Base-by-base conservation (phyloP, 2,329 filamentous ascomycete species). In the Aspergillus thermomutatus region DNA sequence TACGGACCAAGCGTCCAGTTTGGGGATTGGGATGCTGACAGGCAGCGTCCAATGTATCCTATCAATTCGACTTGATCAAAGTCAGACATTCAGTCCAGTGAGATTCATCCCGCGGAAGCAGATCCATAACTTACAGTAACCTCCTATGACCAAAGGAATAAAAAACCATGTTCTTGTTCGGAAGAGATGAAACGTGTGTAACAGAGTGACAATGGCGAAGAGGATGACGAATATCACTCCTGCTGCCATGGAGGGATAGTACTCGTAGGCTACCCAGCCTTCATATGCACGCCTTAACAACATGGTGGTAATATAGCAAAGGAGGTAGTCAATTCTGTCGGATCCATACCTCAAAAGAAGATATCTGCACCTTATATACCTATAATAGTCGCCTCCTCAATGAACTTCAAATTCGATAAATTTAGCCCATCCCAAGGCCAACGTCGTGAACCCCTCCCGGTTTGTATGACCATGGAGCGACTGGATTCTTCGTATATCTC, bases 11-110 rank as follows among this genome's bases (percentile, higher is more conserved):
- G 54, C 1, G 63, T 64, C 59, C 62, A 68, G 45, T 68, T 17
- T 1, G 67, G 67, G 0, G 66, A 61, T 43, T 81, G 63, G 0
- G 64, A 53, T 1, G 73, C 68, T 0, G 78, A 79, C 50, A 80
- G 60, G 8, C 76, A 72, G 43, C 82, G 78, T 26, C 77, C 80
- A 51, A 81, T 69, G 63, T 83, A 84, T 19, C 82, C 82, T 21
- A 84, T 68, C 1, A 72, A 61, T 60, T 84, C 80, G 67, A 83
- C 80, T 82, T 25, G 9, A 21, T 23, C 9, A 14, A 14, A 23
- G 43, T 46, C 10, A 5, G 6, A 2, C n/a, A 50, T 48, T 37
- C 28, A 31, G 50, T 48, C 21, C 19, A 21, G 28, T 43, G 25
- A 46, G 31, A 45, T 17, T 17, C n/a, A 23, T 41, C 31, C 7